Percentiles rank a stretch among this genome's conserved stretches.
phyloP scores from a whole-genome alignment of 441 rosid species.

The Cnidoscolus chayamansa region DNA sequence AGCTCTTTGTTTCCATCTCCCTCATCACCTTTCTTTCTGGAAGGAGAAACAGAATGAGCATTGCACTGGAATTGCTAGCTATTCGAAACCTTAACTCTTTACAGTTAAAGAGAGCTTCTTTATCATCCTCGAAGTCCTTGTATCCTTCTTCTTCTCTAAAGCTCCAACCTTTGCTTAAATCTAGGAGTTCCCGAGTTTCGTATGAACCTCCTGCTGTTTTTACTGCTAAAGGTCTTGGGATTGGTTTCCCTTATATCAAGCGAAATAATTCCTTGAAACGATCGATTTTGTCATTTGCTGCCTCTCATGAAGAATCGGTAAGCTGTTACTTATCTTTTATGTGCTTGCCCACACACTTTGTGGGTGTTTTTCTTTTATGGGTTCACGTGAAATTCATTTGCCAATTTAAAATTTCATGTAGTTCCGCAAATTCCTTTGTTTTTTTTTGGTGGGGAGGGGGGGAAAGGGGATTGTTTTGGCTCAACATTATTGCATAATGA shows the following conservation, averaged over 20 bases:
- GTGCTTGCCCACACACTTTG: no score
- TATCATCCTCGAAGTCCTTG: conserved; percentile 29
- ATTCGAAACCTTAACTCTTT: conserved; percentile 38
- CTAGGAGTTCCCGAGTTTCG: conserved; percentile 27
- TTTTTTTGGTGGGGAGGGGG: no score
- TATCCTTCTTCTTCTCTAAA: conserved; percentile 28
- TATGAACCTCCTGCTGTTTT: background rate
- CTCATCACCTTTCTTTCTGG: no score
- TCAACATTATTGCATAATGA: no score
- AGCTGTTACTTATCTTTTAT: conserved; percentile 13
- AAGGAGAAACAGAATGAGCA: conserved; percentile 12
- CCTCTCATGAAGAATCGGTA: conserved; percentile 73
- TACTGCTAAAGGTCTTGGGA: conserved; percentile 31
- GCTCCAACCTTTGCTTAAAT: conserved; percentile 2
- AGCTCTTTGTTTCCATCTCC: no score
- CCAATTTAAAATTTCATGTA: no score
- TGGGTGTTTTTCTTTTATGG: no score
- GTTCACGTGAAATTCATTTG: no score
- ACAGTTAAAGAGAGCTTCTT: conserved; percentile 23
- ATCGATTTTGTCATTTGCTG: conserved; percentile 45
- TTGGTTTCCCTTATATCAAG: conserved; percentile 32
- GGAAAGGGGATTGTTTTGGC: no score
- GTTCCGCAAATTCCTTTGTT: no score
- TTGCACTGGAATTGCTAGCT: conserved; percentile 36
- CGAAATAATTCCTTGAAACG: conserved; percentile 28